Percentiles rank a stretch among this genome's conserved stretches.
Conservation (phyloP, 2,329 filamentous ascomycete species). For the Aspergillus uvarum region DNA sequence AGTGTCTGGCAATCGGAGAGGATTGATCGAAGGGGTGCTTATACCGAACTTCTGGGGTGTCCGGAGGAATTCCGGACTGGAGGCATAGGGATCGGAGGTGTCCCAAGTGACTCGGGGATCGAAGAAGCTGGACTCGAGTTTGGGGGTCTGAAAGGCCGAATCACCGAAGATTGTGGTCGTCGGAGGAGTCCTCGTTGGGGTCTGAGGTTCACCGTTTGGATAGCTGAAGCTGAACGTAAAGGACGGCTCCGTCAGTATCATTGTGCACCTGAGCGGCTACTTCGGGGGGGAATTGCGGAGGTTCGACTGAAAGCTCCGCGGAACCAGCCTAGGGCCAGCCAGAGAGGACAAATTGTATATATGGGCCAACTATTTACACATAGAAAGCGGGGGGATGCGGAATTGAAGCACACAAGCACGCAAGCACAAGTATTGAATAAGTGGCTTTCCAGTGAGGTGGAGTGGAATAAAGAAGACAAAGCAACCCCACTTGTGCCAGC, state of each 20-base stretch:
- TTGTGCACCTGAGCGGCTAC: constrained; percentile 17
- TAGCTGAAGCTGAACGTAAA: constrained; percentile 47
- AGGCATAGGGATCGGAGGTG: constrained; percentile 48
- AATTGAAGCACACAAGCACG: background rate
- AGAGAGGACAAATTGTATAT: background rate
- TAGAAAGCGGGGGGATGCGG: background rate
- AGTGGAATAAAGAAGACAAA: constrained; percentile 4
- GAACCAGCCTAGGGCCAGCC: constrained; percentile 6
- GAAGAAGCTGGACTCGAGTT: constrained; percentile 49
- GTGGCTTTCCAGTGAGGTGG: background rate
- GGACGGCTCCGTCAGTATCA: constrained; percentile 35
- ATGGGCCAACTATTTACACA: background rate
- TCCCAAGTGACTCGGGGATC: constrained; percentile 49
- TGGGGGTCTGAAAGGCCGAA: constrained; percentile 45
- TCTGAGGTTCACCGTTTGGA: constrained; percentile 48
- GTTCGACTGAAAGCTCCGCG: constrained; percentile 12
- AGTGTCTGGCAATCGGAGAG: constrained; percentile 18
- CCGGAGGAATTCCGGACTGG: constrained; percentile 47
- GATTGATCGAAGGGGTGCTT: constrained; percentile 33
- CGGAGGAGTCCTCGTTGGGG: constrained; percentile 47
- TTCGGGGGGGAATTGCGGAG: constrained; percentile 2
- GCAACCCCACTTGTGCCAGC: constrained; percentile 13
- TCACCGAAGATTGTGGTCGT: constrained; percentile 38
- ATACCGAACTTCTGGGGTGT: constrained; percentile 43
- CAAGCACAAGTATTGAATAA: constrained; percentile 1